Base-by-base conservation (phyloP, 495 filamentous ascomycete genomes). In the Aspergillus campestris region DNA sequence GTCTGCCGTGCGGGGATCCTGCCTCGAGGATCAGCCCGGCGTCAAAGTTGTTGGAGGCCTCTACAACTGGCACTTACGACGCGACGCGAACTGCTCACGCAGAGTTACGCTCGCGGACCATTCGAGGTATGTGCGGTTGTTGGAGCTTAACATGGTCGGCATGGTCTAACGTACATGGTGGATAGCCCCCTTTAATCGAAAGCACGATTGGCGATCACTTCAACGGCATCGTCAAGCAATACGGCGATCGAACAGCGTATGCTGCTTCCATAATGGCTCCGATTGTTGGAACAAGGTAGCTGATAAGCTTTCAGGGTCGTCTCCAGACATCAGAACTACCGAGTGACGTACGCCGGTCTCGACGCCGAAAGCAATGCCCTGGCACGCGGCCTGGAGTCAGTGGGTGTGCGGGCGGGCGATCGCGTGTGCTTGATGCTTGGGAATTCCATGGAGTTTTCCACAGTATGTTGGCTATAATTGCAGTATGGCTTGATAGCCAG, bases 171-270 rank as follows among this genome's bases (percentile, higher is more conserved):
- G 18, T 4, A 2, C 45, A 44, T 45, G 24, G 38, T 11, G 40
- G 1, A 48, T 39, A 90, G 87, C 85, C 86, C 9, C 78, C 85
- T 8, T 70, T 92, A 27, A 67, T 89, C 34, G 73, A 83, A 27
- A 70, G 79, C 43, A 95, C 91, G 1, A 75, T 94, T 38, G 84
- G 87, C 1, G 74, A 89, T 43, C 86, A 97, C 57, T 94, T 97
- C 44, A 69, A 78, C 9, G 71, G 68, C 6, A 74, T 94, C 29
- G 86, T 89, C 31, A 72, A 74, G 3, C 49, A 74, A 51, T 73
- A 81, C 63, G 91, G 91, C 1, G 88, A 95, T 64, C 72, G 75
- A 38, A 75, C 78, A 39, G 91, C 89, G 82, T 84, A 52, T 59
- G 78, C n/a, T 59, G 30, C 3, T 5, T 15, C 12, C 15, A 9